Evolutionary conservation across 2,329 filamentous ascomycete species (phyloP).

Genomic region (Magnaporthales sp.): DNA sequence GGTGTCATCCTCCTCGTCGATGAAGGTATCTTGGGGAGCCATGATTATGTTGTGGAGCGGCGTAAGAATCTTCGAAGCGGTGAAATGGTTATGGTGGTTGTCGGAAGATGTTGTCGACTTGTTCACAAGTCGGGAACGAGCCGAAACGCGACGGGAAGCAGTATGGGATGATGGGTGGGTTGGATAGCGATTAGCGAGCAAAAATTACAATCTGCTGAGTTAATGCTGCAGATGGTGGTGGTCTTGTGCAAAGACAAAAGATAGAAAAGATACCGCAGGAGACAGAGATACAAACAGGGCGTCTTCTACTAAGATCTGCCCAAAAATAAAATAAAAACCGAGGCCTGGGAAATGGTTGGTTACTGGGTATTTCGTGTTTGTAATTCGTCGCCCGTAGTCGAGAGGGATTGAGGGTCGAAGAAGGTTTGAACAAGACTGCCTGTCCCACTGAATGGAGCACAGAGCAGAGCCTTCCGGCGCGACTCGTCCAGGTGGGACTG

Average conservation of each 20-base stretch:
- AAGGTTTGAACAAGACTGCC: not conserved
- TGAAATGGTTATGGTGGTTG: slow-evolving; percentile 2
- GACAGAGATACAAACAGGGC: not conserved
- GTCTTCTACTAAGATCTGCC: not conserved
- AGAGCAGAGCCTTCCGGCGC: not conserved
- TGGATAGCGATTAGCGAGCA: not conserved
- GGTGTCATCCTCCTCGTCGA: slow-evolving; percentile 63
- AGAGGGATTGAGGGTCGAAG: not conserved
- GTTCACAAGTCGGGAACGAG: not conserved
- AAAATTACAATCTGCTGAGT: not conserved
- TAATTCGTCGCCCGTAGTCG: not conserved
- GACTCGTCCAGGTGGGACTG: not conserved
- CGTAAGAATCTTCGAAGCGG: not conserved
- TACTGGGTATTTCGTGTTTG: not conserved
- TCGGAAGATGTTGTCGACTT: not conserved
- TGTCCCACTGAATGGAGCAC: not conserved
- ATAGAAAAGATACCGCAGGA: not conserved
- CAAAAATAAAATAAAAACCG: not conserved
- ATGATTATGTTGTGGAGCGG: slow-evolving; percentile 27
- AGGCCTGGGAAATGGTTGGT: not conserved
- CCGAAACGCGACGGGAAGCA: not conserved
- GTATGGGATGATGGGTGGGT: not conserved
- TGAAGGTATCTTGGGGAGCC: slow-evolving; percentile 62
- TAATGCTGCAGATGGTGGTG: not conserved
- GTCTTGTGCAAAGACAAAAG: not conserved